Conservation (phyloP, 306 rosid genomes). For the Macrotyloma uniflorum region DNA sequence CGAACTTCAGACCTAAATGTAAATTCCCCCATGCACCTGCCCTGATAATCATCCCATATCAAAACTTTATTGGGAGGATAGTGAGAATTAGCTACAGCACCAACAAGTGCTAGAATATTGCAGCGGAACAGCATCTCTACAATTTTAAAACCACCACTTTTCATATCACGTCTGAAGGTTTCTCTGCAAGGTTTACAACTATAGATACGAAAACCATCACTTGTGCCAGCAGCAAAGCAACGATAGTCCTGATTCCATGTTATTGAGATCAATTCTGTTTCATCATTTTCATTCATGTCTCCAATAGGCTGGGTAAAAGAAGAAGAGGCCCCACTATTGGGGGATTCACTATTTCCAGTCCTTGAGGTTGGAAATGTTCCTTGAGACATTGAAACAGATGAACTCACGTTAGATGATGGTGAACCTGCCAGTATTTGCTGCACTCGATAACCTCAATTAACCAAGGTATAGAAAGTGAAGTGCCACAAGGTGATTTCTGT, state of each 20-base stretch:
- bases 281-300: slow-evolving; percentile 50
- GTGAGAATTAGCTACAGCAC: slow-evolving; percentile 69
- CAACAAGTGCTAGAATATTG: slow-evolving; percentile 96
- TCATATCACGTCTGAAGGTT: slow-evolving; percentile 85
- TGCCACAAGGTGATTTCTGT: slow-evolving; percentile 40
- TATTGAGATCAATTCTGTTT: slow-evolving; percentile 61
- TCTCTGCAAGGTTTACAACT: slow-evolving; percentile 90
- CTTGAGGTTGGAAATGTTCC: slow-evolving; percentile 58
- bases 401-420: slow-evolving; percentile 49
- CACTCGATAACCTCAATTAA: slow-evolving; percentile 37
- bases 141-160: slow-evolving; percentile 82
- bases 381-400: slow-evolving; percentile 58
- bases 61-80: slow-evolving; percentile 88
- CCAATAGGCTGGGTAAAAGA: slow-evolving; percentile 50
- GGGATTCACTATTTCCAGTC: slow-evolving; percentile 48
- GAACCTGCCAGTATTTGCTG: slow-evolving; percentile 44
- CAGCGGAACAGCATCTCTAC: slow-evolving; percentile 93
- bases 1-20: slow-evolving; percentile 87
- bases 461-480: slow-evolving; percentile 25
- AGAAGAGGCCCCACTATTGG: slow-evolving; percentile 59
- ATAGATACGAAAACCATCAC: slow-evolving; percentile 81
- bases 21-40: slow-evolving; percentile 83
- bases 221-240: slow-evolving; percentile 92
- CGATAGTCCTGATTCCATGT: slow-evolving; percentile 93
- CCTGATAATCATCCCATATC: slow-evolving; percentile 97